Evolutionary conservation across 78 protist species (phyloP).

Genomic region (Pigoraptor vietnamica): DNA sequence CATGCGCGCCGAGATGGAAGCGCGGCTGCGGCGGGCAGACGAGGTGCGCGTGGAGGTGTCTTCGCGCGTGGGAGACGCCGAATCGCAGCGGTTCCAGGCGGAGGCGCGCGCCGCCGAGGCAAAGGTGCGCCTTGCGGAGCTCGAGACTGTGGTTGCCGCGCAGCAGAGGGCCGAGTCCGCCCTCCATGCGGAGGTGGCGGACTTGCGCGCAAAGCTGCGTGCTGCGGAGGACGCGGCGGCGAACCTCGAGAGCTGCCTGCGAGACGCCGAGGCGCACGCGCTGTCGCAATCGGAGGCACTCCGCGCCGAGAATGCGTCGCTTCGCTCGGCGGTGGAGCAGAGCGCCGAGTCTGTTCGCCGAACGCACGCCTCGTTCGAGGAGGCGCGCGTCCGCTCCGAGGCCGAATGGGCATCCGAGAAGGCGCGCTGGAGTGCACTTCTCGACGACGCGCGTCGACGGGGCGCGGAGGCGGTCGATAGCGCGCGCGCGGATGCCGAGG

Average conservation of each 20-base stretch:
- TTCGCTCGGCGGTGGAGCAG: background rate
- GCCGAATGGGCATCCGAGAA: background rate
- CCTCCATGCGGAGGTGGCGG: background rate
- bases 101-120: background rate
- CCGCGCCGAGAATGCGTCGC: background rate
- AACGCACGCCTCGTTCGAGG: background rate
- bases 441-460: background rate
- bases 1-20: background rate
- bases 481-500: background rate
- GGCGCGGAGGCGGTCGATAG: background rate
- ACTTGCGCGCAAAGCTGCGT: background rate
- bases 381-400: background rate
- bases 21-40: background rate
- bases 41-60: background rate
- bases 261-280: background rate
- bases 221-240: background rate
- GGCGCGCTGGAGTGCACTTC: background rate
- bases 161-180: background rate
- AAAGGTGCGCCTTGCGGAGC: background rate
- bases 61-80: background rate
- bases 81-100: background rate
- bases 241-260: background rate
- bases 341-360: background rate
- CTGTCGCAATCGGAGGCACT: background rate
- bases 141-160: background rate